Evolutionary conservation across 129 eudicot species (phyloP).

Genomic region (Centrapalus pauciflorus): DNA sequence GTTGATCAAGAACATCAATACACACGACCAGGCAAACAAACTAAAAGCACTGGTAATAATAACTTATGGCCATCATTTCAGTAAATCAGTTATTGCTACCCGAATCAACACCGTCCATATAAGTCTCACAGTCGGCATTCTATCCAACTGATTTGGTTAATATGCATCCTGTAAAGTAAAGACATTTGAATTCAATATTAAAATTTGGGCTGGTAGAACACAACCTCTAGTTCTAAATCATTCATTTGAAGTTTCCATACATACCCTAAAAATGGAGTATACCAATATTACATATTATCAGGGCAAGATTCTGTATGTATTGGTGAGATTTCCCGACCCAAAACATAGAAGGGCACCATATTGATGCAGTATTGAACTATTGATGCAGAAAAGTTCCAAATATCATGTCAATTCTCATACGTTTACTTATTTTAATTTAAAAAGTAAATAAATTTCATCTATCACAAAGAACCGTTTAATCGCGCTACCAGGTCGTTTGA

Average conservation of each 20-base stretch:
- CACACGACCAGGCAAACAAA: background rate
- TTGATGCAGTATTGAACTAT: too few relatives aligned
- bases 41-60: background rate
- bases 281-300: background rate
- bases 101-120: background rate
- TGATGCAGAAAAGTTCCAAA: too few relatives aligned
- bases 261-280: too few relatives aligned
- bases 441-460: background rate
- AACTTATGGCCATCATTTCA: background rate
- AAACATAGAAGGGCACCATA: too few relatives aligned
- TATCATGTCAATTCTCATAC: background rate
- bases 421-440: background rate
- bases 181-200: background rate
- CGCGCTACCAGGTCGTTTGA: background rate
- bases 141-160: background rate
- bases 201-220: background rate
- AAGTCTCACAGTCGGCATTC: background rate
- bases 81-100: background rate
- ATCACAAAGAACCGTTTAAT: background rate
- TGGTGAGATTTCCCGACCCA: too few relatives aligned
- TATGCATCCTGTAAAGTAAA: background rate
- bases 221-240: background rate
- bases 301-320: background rate
- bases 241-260: background rate
- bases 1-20: too few relatives aligned